Conservation (phyloP, 2,329 filamentous ascomycete genomes). For the Neoascochyta sp. region DNA sequence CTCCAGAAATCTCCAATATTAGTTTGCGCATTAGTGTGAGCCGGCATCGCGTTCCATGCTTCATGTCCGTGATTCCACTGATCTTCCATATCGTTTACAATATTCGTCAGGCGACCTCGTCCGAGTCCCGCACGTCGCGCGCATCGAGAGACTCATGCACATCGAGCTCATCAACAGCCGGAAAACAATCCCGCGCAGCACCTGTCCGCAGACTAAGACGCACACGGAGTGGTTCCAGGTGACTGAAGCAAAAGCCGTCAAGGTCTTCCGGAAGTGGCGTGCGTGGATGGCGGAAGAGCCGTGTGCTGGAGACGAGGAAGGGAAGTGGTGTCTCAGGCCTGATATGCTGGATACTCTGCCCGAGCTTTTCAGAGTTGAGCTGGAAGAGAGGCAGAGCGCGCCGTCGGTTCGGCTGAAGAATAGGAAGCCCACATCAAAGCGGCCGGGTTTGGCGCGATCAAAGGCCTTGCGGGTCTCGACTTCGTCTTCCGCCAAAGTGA, state of each 20-base stretch:
- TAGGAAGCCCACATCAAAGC: too few relatives aligned
- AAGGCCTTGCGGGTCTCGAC: too few relatives aligned
- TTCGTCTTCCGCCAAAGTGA: too few relatives aligned
- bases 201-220: conserved; percentile 72
- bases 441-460: too few relatives aligned
- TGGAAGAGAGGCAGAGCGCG: too few relatives aligned
- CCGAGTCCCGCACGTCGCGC: conserved; percentile 75
- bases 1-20: too few relatives aligned
- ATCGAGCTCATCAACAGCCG: conserved; percentile 63
- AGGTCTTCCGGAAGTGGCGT: conserved; percentile 13
- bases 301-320: conserved; percentile 4
- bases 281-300: conserved; percentile 10
- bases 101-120: conserved; percentile 39
- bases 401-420: too few relatives aligned
- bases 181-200: conserved; percentile 60
- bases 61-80: too few relatives aligned
- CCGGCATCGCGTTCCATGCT: too few relatives aligned
- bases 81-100: too few relatives aligned
- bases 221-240: conserved; percentile 93
- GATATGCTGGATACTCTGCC: conserved; percentile 2
- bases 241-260: conserved; percentile 1
- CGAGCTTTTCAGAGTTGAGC: too few relatives aligned
- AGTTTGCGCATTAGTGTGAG: too few relatives aligned
- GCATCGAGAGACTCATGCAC: conserved; percentile 81
- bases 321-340: conserved; percentile 5